Conservation (phyloP, 805 yeast species). For the Huiozyma sinensis region DNA sequence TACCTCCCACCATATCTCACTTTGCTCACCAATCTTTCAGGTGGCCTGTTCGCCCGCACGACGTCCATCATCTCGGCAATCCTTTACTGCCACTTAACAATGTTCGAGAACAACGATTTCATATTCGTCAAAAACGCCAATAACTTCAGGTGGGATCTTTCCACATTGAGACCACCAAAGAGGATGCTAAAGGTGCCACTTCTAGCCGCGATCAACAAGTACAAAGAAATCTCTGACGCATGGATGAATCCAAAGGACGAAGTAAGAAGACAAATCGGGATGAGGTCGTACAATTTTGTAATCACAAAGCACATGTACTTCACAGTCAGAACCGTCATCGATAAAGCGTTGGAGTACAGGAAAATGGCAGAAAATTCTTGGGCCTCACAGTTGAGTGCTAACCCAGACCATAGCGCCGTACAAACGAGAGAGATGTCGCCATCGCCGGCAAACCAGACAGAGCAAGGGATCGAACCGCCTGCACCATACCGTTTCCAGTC, state of each 20-base stretch:
- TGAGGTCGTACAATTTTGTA: constrained; percentile 5
- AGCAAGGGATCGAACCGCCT: neutral
- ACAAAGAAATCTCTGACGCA: constrained; percentile 5
- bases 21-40: neutral
- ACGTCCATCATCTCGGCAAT: constrained; percentile 2
- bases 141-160: constrained; percentile 5
- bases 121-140: neutral
- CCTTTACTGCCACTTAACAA: constrained; percentile 3
- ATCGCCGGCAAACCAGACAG: neutral
- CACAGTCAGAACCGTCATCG: constrained; percentile 7
- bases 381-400: constrained; percentile 3
- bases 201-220: constrained; percentile 3
- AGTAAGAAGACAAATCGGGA: constrained; percentile 1
- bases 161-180: constrained; percentile 3
- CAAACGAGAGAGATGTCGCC: neutral
- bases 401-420: neutral
- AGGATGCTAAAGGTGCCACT: neutral
- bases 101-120: constrained; percentile 1
- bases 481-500: neutral
- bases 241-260: constrained; percentile 4
- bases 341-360: constrained; percentile 11
- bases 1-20: constrained; percentile 16
- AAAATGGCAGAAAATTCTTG: constrained; percentile 10
- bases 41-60: constrained; percentile 6
- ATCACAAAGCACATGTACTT: constrained; percentile 6